These are phyloP conservation scores for Caloboletus firmus DNA, from an alignment of 1,284 basidiomycete genomes.

Conservation along the genomic window DNA sequence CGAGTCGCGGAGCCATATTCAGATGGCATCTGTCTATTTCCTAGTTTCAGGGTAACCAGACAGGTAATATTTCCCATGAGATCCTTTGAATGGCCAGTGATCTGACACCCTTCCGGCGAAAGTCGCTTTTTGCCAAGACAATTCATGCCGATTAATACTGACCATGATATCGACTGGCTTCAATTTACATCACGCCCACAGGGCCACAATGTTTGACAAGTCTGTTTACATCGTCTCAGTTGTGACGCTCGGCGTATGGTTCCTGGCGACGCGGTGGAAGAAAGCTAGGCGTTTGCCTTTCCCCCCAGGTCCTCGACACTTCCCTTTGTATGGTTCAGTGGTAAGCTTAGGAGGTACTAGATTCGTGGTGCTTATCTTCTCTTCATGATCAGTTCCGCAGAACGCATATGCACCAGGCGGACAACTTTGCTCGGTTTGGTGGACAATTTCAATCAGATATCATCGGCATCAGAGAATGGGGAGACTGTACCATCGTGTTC, in stretches of 20 bases:
- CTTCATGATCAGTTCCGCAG: slow-evolving; percentile 8
- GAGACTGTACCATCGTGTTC: slow-evolving; percentile 8
- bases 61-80: not conserved
- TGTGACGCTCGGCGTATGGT: not conserved
- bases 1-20: too few relatives aligned
- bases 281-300: slow-evolving; percentile 3
- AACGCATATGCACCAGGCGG: slow-evolving; percentile 4
- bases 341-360: not conserved
- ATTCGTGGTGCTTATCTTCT: not conserved
- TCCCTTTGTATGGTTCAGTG: slow-evolving; percentile 6
- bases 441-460: slow-evolving; percentile 8
- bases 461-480: slow-evolving; percentile 4
- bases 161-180: not conserved
- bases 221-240: not conserved
- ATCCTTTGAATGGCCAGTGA: not conserved
- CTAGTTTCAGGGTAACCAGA: too few relatives aligned
- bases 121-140: not conserved
- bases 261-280: not conserved
- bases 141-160: not conserved
- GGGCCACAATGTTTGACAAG: not conserved
- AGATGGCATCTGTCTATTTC: too few relatives aligned
- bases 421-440: slow-evolving; percentile 9
- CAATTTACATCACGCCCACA: not conserved
- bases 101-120: not conserved
- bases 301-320: slow-evolving; percentile 4